Evolutionary conservation across 192 early-diverging fungal species (phyloP).

Genomic region (Coemansia reversa): DNA sequence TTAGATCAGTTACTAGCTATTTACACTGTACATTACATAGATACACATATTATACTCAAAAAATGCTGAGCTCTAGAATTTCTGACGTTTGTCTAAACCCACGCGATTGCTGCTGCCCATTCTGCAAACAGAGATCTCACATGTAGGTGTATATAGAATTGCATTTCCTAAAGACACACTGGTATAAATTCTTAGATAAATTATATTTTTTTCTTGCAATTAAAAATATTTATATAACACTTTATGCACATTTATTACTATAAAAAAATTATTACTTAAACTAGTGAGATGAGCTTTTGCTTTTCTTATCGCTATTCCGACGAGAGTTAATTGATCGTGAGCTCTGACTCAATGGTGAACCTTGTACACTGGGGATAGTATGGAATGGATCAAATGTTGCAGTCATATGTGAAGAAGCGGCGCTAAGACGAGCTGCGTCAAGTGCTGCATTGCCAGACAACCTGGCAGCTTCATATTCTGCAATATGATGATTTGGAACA

Average conservation of each 20-base stretch:
- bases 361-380: slow-evolving; percentile 27
- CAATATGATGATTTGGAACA: slow-evolving; percentile 4
- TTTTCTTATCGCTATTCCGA: slow-evolving; percentile 23
- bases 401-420: slow-evolving; percentile 6
- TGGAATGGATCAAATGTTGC: slow-evolving; percentile 40
- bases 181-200: background rate
- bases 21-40: background rate
- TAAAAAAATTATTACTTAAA: background rate
- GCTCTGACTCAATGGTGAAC: slow-evolving; percentile 22
- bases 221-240: background rate
- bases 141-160: background rate
- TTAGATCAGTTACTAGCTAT: background rate
- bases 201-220: too few species aligned
- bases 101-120: slow-evolving; percentile 8
- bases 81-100: background rate
- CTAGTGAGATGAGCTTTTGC: slow-evolving; percentile 2
- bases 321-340: slow-evolving; percentile 19
- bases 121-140: background rate
- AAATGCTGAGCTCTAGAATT: background rate
- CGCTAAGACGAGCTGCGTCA: slow-evolving; percentile 31
- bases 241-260: background rate
- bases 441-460: slow-evolving; percentile 35
- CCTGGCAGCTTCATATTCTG: slow-evolving; percentile 28
- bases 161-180: background rate
- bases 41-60: background rate